These are phyloP conservation scores for Ailanthus altissimus DNA, from an alignment of 345 rosid species.

Conservation along the genomic window DNA sequence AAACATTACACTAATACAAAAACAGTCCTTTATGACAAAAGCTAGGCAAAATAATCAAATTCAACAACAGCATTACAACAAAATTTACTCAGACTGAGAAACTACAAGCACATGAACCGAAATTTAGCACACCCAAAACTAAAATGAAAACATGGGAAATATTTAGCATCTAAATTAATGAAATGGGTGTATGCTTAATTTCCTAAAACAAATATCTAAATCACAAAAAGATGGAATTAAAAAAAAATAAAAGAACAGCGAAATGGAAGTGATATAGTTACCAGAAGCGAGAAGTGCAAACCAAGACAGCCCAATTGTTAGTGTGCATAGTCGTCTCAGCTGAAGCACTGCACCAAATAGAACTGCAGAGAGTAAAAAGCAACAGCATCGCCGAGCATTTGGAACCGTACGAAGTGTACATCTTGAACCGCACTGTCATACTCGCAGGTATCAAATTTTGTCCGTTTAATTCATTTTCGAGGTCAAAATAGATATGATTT, in stretches of 20 bases:
- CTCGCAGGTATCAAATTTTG: neutral
- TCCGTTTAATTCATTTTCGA: neutral
- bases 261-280: slow-evolving; percentile 19
- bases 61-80: neutral
- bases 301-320: slow-evolving; percentile 98
- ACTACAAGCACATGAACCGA: neutral
- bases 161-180: neutral
- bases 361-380: slow-evolving; percentile 35
- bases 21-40: neutral
- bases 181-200: neutral
- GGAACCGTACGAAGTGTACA: slow-evolving; percentile 14
- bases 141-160: neutral
- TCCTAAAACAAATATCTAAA: neutral
- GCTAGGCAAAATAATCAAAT: neutral
- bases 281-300: slow-evolving; percentile 99
- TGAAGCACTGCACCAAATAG: slow-evolving; percentile 35
- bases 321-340: slow-evolving; percentile 77
- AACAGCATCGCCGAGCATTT: slow-evolving; percentile 14
- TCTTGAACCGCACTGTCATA: neutral
- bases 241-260: neutral
- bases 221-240: neutral
- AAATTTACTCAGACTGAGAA: neutral
- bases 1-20: neutral
- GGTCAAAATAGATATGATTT: neutral
- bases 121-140: neutral